A percentile compares a stretch with the other conserved stretches of the same genome.
These are phyloP conservation scores for Lonicera japonica DNA, from an alignment of 129 eudicot species.

Conservation along the genomic window DNA sequence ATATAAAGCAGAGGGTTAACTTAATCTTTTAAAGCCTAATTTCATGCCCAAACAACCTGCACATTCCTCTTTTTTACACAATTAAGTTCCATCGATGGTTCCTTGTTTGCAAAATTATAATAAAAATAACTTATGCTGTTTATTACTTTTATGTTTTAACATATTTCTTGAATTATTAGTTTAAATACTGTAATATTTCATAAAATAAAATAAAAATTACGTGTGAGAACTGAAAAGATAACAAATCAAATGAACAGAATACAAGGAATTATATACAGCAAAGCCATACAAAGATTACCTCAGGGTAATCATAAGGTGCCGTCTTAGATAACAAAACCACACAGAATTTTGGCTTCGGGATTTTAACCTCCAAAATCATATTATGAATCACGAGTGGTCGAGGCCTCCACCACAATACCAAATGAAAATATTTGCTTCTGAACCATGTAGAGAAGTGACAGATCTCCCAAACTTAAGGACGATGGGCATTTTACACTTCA, in stretches of 20 bases:
- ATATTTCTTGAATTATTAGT: neutral
- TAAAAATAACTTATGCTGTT: too few species aligned
- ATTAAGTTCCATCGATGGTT: too few species aligned
- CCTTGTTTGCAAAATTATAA: too few species aligned
- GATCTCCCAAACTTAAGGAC: neutral
- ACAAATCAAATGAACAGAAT: constrained; percentile 13
- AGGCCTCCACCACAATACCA: too few species aligned
- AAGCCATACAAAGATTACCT: constrained; percentile 33
- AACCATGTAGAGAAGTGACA: neutral
- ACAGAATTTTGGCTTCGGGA: neutral
- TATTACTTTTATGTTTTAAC: neutral
- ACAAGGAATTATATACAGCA: constrained; percentile 25
- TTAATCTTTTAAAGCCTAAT: too few species aligned
- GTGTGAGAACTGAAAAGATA: neutral
- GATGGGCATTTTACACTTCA: constrained; percentile 5
- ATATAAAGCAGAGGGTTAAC: too few species aligned
- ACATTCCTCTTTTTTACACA: too few species aligned
- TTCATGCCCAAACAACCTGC: too few species aligned
- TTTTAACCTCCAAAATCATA: neutral
- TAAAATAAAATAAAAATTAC: neutral
- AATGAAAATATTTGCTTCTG: too few species aligned
- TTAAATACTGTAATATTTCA: neutral
- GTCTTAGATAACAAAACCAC: neutral
- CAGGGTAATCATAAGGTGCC: neutral
- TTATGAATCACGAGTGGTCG: too few species aligned